Evolutionary conservation across 2,329 filamentous ascomycete genomes (phyloP), one percentile per base, ranked within the genome.

Genomic region (Penicillium sclerotiorum): DNA sequence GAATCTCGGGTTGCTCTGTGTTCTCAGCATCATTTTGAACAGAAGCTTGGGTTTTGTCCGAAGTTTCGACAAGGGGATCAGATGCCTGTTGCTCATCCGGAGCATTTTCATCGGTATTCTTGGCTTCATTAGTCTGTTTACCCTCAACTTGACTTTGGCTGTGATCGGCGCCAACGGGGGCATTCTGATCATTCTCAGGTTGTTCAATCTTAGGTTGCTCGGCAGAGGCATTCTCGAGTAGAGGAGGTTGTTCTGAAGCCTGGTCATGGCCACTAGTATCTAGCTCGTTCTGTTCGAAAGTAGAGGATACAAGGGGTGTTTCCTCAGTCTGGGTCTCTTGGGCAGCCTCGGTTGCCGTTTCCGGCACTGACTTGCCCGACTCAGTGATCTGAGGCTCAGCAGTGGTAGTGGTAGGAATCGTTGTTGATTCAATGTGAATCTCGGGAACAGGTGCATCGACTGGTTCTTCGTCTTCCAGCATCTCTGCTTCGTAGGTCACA

Each of bases 381-480:
- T 50, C 45, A n/a, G 41, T 45, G 21, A 52, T 30, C 30, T 32
- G 43, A 8, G 53, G 18, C 35, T 54, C 52, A 40, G 37, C 45
- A 33, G 30, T 45, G 6, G 22, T 11, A 7, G 52, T 38, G 17
- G 17, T n/a, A n/a, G n/a, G n/a, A n/a, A n/a, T n/a, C n/a, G n/a
- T n/a, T n/a, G n/a, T n/a, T n/a, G n/a, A n/a, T n/a, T n/a, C n/a
- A n/a, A n/a, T n/a, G n/a, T n/a, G n/a, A n/a, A n/a, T n/a, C n/a
- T n/a, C n/a, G n/a, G n/a, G n/a, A n/a, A n/a, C n/a, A 58, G 2
- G 65, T 58, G 62, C 62, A 55, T 70, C 66, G 32, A 63, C 60
- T 40, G 67, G 61, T 51, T 70, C 67, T 41, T 72, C 71, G 27
- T 70, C 67, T 44, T 72, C 70, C 21, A 68, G 48, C 71, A 74